Conservation (phyloP, 257 asterid species). For the Solanum chilense region DNA sequence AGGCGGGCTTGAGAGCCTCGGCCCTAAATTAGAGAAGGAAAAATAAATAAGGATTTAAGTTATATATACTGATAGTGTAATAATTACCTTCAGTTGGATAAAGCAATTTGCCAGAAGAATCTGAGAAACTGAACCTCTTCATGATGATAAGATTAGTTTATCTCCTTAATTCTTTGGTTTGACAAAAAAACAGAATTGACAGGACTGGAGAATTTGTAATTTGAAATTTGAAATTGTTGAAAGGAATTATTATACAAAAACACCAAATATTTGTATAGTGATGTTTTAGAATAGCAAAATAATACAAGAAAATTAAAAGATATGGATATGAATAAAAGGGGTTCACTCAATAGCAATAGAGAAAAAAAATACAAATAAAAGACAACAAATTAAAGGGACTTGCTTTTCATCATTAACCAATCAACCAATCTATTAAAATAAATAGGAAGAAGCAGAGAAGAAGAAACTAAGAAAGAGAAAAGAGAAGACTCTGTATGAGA, state of each 20-base stretch:
- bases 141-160: neutral
- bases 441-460: neutral
- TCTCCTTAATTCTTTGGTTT: neutral
- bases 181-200: neutral
- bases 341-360: neutral
- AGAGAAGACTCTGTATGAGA: neutral
- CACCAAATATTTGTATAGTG: neutral
- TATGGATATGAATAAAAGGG: neutral
- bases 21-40: neutral
- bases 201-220: neutral
- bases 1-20: neutral
- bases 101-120: conserved; percentile 22
- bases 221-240: neutral
- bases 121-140: conserved; percentile 22
- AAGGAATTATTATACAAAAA: neutral
- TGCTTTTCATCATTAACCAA: conserved; percentile 23
- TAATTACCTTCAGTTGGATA: conserved; percentile 6
- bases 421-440: conserved; percentile 13
- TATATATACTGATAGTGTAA: neutral
- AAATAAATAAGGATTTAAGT: neutral
- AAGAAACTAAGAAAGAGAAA: neutral
- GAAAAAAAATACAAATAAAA: neutral
- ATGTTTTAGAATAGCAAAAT: neutral
- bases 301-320: neutral
- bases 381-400: neutral